Conservation (phyloP, 805 yeast species). For the Lipomyces spencermartinsiae region DNA sequence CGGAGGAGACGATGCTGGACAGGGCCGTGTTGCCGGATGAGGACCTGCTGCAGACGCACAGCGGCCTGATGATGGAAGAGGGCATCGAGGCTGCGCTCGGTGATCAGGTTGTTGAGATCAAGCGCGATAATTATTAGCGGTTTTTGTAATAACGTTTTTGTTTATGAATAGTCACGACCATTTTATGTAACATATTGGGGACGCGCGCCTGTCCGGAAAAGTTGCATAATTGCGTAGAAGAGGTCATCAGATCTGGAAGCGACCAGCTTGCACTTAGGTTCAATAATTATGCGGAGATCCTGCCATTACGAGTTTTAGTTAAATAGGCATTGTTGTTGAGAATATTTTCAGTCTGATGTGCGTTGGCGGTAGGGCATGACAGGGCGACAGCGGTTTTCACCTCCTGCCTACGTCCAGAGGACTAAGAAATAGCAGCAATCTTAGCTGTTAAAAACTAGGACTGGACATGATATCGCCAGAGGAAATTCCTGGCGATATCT, state of each 20-base stretch:
- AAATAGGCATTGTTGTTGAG: not conserved
- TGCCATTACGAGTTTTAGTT: not conserved
- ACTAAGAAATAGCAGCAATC: too few relatives aligned
- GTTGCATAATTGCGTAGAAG: too few relatives aligned
- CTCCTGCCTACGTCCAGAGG: not conserved
- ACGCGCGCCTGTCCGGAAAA: too few relatives aligned
- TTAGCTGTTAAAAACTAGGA: too few relatives aligned
- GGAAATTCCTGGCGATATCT: too few relatives aligned
- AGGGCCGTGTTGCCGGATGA: slow-evolving; percentile 14
- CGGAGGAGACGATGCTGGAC: slow-evolving; percentile 22
- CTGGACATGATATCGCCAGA: too few relatives aligned
- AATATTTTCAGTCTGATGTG: too few relatives aligned
- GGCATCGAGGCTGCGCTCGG: slow-evolving; percentile 12
- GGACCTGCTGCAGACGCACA: slow-evolving; percentile 9
- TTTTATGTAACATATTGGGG: not conserved
- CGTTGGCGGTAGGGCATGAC: too few relatives aligned
- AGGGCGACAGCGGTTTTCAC: too few relatives aligned
- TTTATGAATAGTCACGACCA: slow-evolving; percentile 1
- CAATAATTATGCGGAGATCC: not conserved
- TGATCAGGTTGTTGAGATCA: slow-evolving; percentile 6
- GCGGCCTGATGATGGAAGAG: slow-evolving; percentile 1
- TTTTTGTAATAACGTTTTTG: not conserved
- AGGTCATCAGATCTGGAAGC: slow-evolving; percentile 1
- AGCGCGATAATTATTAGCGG: slow-evolving; percentile 4
- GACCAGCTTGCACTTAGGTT: not conserved